Evolutionary conservation across 2,329 filamentous ascomycete genomes (phyloP).

Genomic region (Xylaria sp.): DNA sequence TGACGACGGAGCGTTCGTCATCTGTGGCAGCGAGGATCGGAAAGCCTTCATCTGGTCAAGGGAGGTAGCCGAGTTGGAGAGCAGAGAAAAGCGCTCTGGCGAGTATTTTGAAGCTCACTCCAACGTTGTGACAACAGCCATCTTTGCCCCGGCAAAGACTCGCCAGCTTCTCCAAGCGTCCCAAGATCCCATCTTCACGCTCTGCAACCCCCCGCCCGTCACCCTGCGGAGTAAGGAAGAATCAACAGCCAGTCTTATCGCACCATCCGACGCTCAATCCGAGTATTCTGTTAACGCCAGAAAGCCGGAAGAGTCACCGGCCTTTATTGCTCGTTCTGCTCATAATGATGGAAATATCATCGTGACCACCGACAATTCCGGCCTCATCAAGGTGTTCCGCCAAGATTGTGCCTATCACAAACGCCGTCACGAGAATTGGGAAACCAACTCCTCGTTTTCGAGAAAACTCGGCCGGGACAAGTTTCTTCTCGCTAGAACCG

Average conservation of each 20-base stretch:
- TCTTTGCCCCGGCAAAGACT: constrained; percentile 84
- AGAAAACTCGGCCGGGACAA: constrained; percentile 71
- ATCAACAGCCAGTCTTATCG: constrained; percentile 56
- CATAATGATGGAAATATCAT: constrained; percentile 91
- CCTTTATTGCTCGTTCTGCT: constrained; percentile 78
- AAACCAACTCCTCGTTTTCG: constrained; percentile 80
- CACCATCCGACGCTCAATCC: constrained; percentile 49
- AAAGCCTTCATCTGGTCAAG: constrained; percentile 91
- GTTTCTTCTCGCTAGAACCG: constrained; percentile 66
- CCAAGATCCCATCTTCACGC: constrained; percentile 92
- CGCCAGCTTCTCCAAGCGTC: constrained; percentile 81
- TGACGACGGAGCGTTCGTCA: constrained; percentile 85
- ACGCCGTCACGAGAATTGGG: constrained; percentile 80
- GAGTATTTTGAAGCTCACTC: constrained; percentile 94
- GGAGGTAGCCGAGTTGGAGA: constrained; percentile 67
- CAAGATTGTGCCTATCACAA: constrained; percentile 92
- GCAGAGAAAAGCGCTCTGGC: constrained; percentile 81
- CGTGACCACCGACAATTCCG: constrained; percentile 87
- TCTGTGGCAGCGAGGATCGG: constrained; percentile 92
- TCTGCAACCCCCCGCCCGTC: constrained; percentile 94
- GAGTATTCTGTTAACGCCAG: constrained; percentile 48
- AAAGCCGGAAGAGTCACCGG: constrained; percentile 75
- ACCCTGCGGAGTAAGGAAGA: constrained; percentile 82
- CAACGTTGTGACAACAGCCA: constrained; percentile 87
- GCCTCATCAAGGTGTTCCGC: constrained; percentile 92